Percentiles rank a stretch among this genome's conserved stretches.
phyloP scores from a whole-genome alignment of 345 rosid genomes.

The Eucalyptus caleyi region DNA sequence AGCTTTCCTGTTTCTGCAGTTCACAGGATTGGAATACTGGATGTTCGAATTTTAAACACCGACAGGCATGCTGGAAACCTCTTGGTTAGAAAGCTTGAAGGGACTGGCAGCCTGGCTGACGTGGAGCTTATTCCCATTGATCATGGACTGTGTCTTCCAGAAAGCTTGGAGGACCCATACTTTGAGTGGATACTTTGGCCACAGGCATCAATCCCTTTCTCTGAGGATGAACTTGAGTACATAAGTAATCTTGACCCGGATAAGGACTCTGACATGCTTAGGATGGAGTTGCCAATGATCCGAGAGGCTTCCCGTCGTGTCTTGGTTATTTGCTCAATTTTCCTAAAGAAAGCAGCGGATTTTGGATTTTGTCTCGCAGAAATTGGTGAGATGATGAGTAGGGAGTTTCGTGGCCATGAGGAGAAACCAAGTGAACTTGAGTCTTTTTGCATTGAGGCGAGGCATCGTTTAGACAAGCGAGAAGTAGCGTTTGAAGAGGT shows the following conservation, averaged over 20 bases:
- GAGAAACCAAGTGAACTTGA: constrained; percentile 32
- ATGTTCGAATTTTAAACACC: constrained; percentile 18
- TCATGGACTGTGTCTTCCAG: constrained; percentile 39
- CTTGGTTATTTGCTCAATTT: constrained; percentile 22
- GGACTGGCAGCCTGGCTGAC: constrained; percentile 11
- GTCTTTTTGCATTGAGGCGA: constrained; percentile 24
- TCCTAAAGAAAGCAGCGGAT: constrained; percentile 19
- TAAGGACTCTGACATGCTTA: constrained; percentile 27
- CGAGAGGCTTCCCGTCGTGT: constrained; percentile 26
- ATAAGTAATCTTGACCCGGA: constrained; percentile 17
- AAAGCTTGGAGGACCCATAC: constrained; percentile 32
- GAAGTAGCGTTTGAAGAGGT: background rate
- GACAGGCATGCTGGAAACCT: constrained; percentile 39
- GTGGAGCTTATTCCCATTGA: constrained; percentile 32
- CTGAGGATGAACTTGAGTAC: constrained; percentile 27
- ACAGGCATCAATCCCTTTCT: constrained; percentile 36
- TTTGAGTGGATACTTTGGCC: constrained; percentile 42
- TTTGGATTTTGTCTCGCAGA: constrained; percentile 27
- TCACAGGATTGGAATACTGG: constrained; percentile 28
- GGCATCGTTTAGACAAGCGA: constrained; percentile 2
- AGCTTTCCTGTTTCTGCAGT: constrained; percentile 27
- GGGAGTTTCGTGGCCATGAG: constrained; percentile 22
- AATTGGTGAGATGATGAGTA: constrained; percentile 38
- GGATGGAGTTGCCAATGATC: constrained; percentile 29
- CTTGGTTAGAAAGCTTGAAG: constrained; percentile 20